These are phyloP conservation scores for Barbatosphaeria neglecta DNA, from an alignment of 495 filamentous ascomycete species.

Conservation along the genomic window DNA sequence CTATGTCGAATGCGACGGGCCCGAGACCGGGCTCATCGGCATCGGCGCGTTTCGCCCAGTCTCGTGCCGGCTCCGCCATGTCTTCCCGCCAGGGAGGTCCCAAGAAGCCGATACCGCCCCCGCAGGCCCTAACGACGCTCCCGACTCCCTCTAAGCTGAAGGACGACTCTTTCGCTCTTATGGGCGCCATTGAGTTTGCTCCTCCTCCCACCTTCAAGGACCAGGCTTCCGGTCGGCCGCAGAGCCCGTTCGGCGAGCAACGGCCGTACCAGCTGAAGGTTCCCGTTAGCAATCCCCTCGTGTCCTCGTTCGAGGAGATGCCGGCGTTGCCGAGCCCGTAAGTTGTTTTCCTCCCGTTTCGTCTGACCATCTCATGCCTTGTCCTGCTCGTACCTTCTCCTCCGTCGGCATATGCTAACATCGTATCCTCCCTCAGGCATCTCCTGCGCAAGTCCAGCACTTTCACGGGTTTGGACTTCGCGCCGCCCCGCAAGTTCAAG, in stretches of 20 bases:
- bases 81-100: slow-evolving; percentile 24
- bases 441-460: slow-evolving; percentile 78
- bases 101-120: slow-evolving; percentile 58
- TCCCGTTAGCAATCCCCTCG: slow-evolving; percentile 63
- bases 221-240: slow-evolving; percentile 58
- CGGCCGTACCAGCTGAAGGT: slow-evolving; percentile 61
- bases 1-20: slow-evolving; percentile 23
- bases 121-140: slow-evolving; percentile 58
- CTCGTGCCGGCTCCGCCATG: slow-evolving; percentile 27
- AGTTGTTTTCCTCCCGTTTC: too few species aligned
- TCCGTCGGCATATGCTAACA: slow-evolving; percentile 1
- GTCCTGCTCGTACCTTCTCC: not conserved
- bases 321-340: slow-evolving; percentile 79
- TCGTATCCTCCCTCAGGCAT: slow-evolving; percentile 41
- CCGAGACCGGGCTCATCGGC: slow-evolving; percentile 57
- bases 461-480: slow-evolving; percentile 87
- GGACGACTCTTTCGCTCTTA: slow-evolving; percentile 66
- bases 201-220: slow-evolving; percentile 62
- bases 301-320: slow-evolving; percentile 78
- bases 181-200: slow-evolving; percentile 70
- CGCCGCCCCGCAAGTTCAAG: slow-evolving; percentile 79
- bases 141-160: slow-evolving; percentile 79
- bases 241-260: slow-evolving; percentile 67
- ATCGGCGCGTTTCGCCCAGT: slow-evolving; percentile 42
- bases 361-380: too few species aligned